Conservation (phyloP, 1,284 basidiomycete species). For the Puccinia brachypodii region DNA sequence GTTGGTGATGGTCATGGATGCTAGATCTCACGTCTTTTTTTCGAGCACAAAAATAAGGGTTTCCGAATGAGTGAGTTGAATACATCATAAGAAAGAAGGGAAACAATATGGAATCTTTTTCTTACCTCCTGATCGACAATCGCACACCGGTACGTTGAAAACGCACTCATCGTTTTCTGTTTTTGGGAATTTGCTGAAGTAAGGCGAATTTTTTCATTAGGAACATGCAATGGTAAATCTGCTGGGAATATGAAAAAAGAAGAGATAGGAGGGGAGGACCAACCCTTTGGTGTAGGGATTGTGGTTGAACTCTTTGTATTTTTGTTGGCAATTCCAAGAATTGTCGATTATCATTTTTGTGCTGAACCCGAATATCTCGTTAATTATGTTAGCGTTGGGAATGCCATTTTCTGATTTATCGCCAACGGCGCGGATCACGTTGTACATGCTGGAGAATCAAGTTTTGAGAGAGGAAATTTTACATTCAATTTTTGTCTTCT, state of each 20-base stretch:
- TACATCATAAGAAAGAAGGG: neutral
- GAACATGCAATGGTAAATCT: too few species aligned
- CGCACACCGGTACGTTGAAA: conserved; percentile 14
- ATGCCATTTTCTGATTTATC: neutral
- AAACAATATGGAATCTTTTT: neutral
- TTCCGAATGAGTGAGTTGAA: neutral
- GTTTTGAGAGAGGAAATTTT: neutral
- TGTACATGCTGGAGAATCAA: neutral
- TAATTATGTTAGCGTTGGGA: neutral
- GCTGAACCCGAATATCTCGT: conserved; percentile 6
- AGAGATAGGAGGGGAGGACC: neutral
- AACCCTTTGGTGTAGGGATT: neutral
- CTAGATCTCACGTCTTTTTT: neutral
- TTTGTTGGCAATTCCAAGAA: neutral
- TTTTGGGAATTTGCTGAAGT: neutral
- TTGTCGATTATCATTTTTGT: conserved; percentile 16
- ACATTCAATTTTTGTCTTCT: neutral
- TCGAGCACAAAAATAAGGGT: neutral
- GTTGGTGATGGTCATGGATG: neutral
- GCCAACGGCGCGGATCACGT: conserved; percentile 12
- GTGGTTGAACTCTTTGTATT: neutral
- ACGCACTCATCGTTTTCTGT: neutral
- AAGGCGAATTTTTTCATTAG: neutral
- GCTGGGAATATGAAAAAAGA: too few species aligned
- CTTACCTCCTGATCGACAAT: conserved; percentile 10